Evolutionary conservation across 257 asterid species (phyloP).

Genomic region (Oldenlandia corymbosa): DNA sequence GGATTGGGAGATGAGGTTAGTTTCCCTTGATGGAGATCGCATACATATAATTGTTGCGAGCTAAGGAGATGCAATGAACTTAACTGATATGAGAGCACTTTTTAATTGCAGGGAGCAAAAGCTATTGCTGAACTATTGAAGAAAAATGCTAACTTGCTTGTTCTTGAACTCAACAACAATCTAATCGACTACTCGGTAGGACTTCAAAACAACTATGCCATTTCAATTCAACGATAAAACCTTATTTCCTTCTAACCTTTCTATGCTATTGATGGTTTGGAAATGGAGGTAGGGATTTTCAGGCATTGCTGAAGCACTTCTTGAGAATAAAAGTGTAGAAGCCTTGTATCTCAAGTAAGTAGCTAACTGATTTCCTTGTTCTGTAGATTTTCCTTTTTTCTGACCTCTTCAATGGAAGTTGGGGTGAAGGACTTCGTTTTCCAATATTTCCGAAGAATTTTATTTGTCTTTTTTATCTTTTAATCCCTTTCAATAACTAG

Average conservation of each 20-base stretch:
- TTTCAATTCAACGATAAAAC: slow-evolving; percentile 5
- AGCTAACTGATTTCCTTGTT: background rate
- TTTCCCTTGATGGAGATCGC: slow-evolving; percentile 18
- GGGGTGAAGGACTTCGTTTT: slow-evolving; percentile 1
- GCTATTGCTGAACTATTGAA: slow-evolving; percentile 94
- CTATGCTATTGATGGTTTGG: slow-evolving; percentile 40
- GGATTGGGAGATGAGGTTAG: slow-evolving; percentile 93
- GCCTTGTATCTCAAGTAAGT: slow-evolving; percentile 74
- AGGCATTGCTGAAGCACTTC: slow-evolving; percentile 90
- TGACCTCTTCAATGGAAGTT: slow-evolving; percentile 8
- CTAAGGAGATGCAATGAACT: background rate
- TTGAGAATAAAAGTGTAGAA: slow-evolving; percentile 67
- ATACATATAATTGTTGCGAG: slow-evolving; percentile 15
- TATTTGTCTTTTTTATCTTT: slow-evolving; percentile 7
- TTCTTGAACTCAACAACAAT: slow-evolving; percentile 87
- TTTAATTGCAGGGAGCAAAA: slow-evolving; percentile 81
- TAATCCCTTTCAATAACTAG: too few species aligned
- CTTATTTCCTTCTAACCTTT: slow-evolving; percentile 26
- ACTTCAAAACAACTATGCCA: slow-evolving; percentile 6
- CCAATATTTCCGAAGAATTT: background rate
- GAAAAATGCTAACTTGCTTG: slow-evolving; percentile 80
- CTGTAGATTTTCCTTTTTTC: slow-evolving; percentile 1
- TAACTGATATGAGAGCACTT: slow-evolving; percentile 4
- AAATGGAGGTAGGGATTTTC: slow-evolving; percentile 99
- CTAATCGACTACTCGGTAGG: slow-evolving; percentile 92